A percentile compares a stretch with the other conserved stretches of the same genome.
phyloP scores from a whole-genome alignment of 108 stramenopile species.

The Hondaea fermentalgiana region DNA sequence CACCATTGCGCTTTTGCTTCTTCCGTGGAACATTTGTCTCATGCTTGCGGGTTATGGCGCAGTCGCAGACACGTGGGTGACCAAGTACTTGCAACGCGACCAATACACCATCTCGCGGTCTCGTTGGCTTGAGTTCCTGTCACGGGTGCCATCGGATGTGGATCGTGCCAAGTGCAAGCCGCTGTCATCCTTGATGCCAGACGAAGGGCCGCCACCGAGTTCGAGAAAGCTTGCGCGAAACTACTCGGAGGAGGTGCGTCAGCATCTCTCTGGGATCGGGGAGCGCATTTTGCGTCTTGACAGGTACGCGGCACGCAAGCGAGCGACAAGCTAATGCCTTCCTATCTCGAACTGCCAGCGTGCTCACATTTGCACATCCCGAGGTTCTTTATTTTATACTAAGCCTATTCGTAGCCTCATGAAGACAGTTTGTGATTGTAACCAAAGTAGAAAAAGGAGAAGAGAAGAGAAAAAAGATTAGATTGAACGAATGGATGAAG shows the following conservation, averaged over 20 bases:
- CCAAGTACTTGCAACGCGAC: not conserved
- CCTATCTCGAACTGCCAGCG: too few species aligned
- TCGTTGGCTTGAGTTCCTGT: not conserved
- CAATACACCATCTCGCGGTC: not conserved
- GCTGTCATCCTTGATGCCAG: not conserved
- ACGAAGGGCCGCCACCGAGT: not conserved
- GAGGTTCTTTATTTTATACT: too few species aligned
- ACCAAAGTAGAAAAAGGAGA: too few species aligned
- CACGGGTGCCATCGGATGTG: not conserved
- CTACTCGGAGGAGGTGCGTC: not conserved
- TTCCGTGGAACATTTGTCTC: constrained; percentile 11
- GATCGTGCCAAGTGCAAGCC: not conserved
- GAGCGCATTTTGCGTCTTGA: not conserved
- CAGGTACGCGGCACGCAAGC: not conserved
- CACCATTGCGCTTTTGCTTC: not conserved
- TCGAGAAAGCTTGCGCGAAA: not conserved
- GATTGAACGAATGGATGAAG: too few species aligned
- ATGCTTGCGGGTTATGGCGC: not conserved
- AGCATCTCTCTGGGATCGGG: not conserved
- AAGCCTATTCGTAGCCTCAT: too few species aligned
- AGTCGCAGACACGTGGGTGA: not conserved
- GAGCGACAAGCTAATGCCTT: not conserved
- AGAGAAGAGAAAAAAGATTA: too few species aligned
- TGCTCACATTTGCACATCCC: too few species aligned
- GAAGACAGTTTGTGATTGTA: too few species aligned